Percentiles rank a stretch among this genome's conserved stretches.
Evolutionary conservation across 192 early-diverging fungal genomes (phyloP).

Genomic region (Mortierella alpina): DNA sequence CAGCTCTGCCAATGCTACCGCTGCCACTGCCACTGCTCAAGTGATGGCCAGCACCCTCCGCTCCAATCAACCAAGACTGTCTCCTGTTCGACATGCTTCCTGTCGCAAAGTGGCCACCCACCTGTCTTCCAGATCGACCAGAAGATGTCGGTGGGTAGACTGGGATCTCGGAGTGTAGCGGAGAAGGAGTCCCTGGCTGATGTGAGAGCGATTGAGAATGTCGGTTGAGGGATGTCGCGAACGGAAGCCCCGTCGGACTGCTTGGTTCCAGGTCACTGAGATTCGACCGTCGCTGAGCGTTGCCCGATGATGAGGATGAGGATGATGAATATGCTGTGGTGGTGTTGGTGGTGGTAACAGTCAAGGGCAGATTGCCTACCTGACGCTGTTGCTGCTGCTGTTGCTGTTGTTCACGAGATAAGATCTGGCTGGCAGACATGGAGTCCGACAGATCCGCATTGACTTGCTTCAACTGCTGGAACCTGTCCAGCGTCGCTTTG

Average conservation of each 20-base stretch:
- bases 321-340: too few species aligned
- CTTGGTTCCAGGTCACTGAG: constrained; percentile 23
- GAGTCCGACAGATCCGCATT: constrained; percentile 61
- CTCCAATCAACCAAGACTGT: constrained; percentile 25
- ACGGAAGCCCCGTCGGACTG: constrained; percentile 17
- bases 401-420: constrained; percentile 20
- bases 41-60: background rate
- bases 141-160: constrained; percentile 18
- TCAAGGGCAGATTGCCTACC: constrained; percentile 10
- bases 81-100: constrained; percentile 11
- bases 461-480: constrained; percentile 58
- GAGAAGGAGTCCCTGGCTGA: constrained; percentile 45
- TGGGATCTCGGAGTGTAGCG: constrained; percentile 43
- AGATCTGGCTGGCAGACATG: constrained; percentile 60
- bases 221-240: constrained; percentile 13
- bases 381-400: background rate
- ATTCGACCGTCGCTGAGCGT: constrained; percentile 2
- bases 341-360: constrained; percentile 11
- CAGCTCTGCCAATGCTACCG: background rate
- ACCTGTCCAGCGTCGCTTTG: constrained; percentile 46
- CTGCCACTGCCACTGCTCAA: constrained; percentile 9
- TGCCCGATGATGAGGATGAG: background rate
- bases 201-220: constrained; percentile 43
- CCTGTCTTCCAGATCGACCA: constrained; percentile 1
- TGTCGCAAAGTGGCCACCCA: background rate